A percentile compares a stretch with the other conserved stretches of the same genome.
These are phyloP conservation scores for Thuja plicata DNA, from an alignment of 83 land plant genomes.

Conservation along the genomic window DNA sequence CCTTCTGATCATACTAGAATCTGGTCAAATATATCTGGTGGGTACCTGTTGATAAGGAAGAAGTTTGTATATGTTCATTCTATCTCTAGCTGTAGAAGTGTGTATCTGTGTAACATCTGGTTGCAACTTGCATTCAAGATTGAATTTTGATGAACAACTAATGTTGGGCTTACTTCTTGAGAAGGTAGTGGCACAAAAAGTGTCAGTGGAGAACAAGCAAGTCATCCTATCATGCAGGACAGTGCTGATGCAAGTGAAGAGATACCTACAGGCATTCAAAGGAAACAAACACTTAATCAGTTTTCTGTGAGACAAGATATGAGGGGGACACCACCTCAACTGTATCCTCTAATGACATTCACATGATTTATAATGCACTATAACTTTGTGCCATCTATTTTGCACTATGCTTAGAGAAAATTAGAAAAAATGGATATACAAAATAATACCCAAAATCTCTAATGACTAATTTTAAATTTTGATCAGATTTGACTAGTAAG, in stretches of 20 bases:
- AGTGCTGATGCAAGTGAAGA: slow-evolving; percentile 20
- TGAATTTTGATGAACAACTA: neutral
- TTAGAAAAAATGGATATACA: neutral
- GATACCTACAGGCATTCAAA: slow-evolving; percentile 9
- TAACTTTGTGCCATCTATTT: neutral
- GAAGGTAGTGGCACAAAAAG: slow-evolving; percentile 16
- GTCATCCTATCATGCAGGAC: slow-evolving; percentile 1
- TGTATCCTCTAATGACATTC: neutral
- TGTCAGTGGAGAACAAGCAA: neutral
- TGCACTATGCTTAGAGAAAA: neutral
- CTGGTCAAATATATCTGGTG: slow-evolving; percentile 99
- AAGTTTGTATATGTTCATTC: neutral
- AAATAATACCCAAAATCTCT: neutral
- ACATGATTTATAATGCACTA: neutral
- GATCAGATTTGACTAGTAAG: neutral
- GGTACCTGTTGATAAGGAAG: neutral
- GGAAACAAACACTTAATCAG: slow-evolving; percentile 6
- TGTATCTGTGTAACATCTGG: neutral
- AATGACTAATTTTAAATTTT: neutral
- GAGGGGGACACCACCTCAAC: slow-evolving; percentile 1
- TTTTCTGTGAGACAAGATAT: slow-evolving; percentile 6
- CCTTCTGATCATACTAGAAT: slow-evolving; percentile 86
- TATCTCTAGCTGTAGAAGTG: neutral
- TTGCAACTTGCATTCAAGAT: neutral
- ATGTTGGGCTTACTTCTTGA: neutral